Evolutionary conservation across 805 yeast genomes (phyloP).

Genomic region (Cyberlindnera japonica): DNA sequence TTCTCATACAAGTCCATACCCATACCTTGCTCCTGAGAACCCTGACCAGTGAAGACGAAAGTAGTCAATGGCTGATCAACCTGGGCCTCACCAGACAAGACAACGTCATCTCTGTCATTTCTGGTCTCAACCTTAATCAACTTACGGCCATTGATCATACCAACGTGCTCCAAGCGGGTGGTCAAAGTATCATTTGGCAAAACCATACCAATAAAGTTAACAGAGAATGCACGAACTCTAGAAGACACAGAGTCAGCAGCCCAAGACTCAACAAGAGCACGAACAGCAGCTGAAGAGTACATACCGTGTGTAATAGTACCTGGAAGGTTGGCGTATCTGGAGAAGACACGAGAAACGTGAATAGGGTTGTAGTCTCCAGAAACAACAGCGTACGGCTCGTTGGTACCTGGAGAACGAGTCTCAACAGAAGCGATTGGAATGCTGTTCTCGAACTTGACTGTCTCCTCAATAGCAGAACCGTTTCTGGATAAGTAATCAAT

Average conservation of each 20-base stretch:
- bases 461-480: slow-evolving; percentile 93
- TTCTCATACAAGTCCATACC: slow-evolving; percentile 97
- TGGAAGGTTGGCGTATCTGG: slow-evolving; percentile 87
- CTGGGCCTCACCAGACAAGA: slow-evolving; percentile 93
- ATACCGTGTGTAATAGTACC: slow-evolving; percentile 99
- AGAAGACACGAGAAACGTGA: slow-evolving; percentile 93
- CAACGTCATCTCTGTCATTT: slow-evolving; percentile 78
- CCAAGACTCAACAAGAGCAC: slow-evolving; percentile 95
- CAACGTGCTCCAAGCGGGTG: slow-evolving; percentile 89
- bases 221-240: slow-evolving; percentile 91
- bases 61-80: slow-evolving; percentile 97
- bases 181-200: slow-evolving; percentile 89
- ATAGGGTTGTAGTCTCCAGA: slow-evolving; percentile 99
- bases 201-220: slow-evolving; percentile 94
- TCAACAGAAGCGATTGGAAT: slow-evolving; percentile 71
- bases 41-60: slow-evolving; percentile 98
- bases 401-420: slow-evolving; percentile 85
- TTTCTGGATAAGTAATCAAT: slow-evolving; percentile 87
- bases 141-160: slow-evolving; percentile 99
- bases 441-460: slow-evolving; percentile 81
- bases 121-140: slow-evolving; percentile 87
- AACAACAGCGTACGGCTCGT: slow-evolving; percentile 94
- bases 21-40: slow-evolving; percentile 99
- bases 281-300: slow-evolving; percentile 95
- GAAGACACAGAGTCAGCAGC: slow-evolving; percentile 97